These are phyloP conservation scores for Ceratobasidium sp. DNA, from an alignment of 1,284 basidiomycete genomes.

Conservation along the genomic window DNA sequence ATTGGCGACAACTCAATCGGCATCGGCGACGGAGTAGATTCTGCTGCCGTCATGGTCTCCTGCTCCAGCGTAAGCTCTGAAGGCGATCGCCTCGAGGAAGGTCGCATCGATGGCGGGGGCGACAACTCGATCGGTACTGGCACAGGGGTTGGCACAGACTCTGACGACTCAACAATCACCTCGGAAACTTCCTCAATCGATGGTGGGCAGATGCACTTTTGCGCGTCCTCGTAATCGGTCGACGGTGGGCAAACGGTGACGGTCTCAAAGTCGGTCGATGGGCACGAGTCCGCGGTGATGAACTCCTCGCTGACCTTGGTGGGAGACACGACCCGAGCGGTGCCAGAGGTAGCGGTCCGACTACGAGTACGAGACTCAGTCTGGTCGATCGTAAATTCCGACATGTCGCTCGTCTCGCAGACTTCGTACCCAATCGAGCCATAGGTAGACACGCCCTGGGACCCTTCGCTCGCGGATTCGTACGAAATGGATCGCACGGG, in stretches of 20 bases:
- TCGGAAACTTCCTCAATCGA: conserved; percentile 16
- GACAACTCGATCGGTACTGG: conserved; percentile 16
- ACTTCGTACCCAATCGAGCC: conserved; percentile 49
- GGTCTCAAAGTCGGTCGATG: conserved; percentile 48
- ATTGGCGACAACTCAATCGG: conserved; percentile 29
- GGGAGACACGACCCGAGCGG: conserved; percentile 22
- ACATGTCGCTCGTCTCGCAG: conserved; percentile 46
- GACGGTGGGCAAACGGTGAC: conserved; percentile 47
- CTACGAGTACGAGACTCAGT: conserved; percentile 28
- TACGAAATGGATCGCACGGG: conserved; percentile 59
- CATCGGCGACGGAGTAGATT: conserved; percentile 4
- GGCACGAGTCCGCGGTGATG: conserved; percentile 40
- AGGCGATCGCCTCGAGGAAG: neutral
- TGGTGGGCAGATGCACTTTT: conserved; percentile 39
- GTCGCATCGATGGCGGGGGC: neutral
- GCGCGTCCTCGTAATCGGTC: conserved; percentile 44
- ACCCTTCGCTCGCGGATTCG: conserved; percentile 39
- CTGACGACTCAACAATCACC: conserved; percentile 13
- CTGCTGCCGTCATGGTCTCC: neutral
- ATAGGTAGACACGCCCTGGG: conserved; percentile 33
- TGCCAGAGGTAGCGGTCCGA: conserved; percentile 35
- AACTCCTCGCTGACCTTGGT: conserved; percentile 42
- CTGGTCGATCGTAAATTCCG: conserved; percentile 43
- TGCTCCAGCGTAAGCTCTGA: neutral
- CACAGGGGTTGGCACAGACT: neutral